Base-by-base conservation (phyloP, 2,329 filamentous ascomycete genomes). In the Trichoderma koningiopsis region DNA sequence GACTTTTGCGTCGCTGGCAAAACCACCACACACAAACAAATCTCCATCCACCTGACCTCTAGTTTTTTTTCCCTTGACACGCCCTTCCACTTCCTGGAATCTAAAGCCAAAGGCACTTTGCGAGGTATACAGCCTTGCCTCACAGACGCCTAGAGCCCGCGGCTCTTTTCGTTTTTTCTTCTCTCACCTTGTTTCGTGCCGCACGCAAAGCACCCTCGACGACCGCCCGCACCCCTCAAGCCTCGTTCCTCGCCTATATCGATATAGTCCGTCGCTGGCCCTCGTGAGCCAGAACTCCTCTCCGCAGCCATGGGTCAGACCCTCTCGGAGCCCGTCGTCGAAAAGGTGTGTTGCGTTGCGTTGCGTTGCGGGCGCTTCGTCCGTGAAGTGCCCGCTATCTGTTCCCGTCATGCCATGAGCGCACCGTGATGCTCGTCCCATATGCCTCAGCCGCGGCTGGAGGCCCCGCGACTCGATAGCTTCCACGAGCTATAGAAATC, bases 271-370 rank as follows among this genome's bases (percentile, higher is more conserved):
- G 55, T 59, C 60, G 70, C 60, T 66, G 65, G 69, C 67, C 69
- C 68, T 64, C 68, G 67, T 71, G 70, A 70, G 61, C 68, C 73
- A 73, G 71, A 71, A 73, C 73, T 75, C 62, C 73, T 75, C 72
- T 73, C 71, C 73, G 73, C 67, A 78, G 74, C 73, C 83, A 99
- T 99, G 96, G 96, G 96, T 88, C 96, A 99, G 87, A 99, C 96
- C 83, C 91, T 99, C 80, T 98, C 95, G 78, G 96, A 99, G 87
- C 96, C 96, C 78, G 94, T 99, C 79, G 92, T 97, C 82, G 96
- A 98, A 81, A 99, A 99, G 94, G 96, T 99, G 73, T 73, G 78
- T 77, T 98, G 73, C 73, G 78, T 37, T 77, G 69, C 35, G 35
- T 57, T 43, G 69, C 35, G 35, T 57, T 43, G 57, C 35, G 63